Evolutionary conservation across 2,329 filamentous ascomycete genomes (phyloP).

Genomic region (Neurospora crassa): DNA sequence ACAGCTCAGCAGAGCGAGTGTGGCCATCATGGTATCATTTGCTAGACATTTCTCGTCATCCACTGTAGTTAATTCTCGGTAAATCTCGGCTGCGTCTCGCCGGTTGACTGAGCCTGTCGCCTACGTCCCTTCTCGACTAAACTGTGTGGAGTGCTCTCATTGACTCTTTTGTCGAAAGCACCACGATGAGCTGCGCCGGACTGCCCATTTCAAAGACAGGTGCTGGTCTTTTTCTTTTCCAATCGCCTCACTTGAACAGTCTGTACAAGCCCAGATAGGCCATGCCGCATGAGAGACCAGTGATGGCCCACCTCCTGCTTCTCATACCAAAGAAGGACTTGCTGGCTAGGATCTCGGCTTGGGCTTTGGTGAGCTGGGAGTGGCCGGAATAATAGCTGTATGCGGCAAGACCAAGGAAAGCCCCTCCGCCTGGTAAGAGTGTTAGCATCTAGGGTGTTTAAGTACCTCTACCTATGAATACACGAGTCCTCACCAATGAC

Average conservation of each 20-base stretch:
- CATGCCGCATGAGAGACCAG: conserved; percentile 56
- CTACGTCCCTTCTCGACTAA: not conserved
- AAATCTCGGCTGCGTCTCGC: not conserved
- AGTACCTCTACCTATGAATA: not conserved
- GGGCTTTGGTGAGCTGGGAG: conserved; percentile 58
- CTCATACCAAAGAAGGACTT: conserved; percentile 64
- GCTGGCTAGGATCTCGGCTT: conserved; percentile 56
- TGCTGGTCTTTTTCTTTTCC: not conserved
- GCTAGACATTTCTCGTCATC: not conserved
- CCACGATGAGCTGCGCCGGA: not conserved
- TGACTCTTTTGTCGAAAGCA: not conserved
- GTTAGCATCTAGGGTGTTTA: not conserved
- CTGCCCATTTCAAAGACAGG: no score
- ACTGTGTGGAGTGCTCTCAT: not conserved
- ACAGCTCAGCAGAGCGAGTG: not conserved
- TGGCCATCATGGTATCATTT: not conserved
- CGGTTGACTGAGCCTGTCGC: not conserved
- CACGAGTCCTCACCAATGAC: conserved; percentile 50
- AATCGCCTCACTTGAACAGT: conserved; percentile 41
- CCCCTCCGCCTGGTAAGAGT: conserved; percentile 50
- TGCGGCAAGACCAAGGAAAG: conserved; percentile 64
- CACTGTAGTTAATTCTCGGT: not conserved
- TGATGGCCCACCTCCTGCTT: conserved; percentile 58
- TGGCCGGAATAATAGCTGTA: conserved; percentile 74
- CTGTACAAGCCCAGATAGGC: conserved; percentile 64